Evolutionary conservation across 225 moss, liverwort and hornwort species (phyloP).

Genomic region (Bryoerythrophyllum caledonicum): DNA sequence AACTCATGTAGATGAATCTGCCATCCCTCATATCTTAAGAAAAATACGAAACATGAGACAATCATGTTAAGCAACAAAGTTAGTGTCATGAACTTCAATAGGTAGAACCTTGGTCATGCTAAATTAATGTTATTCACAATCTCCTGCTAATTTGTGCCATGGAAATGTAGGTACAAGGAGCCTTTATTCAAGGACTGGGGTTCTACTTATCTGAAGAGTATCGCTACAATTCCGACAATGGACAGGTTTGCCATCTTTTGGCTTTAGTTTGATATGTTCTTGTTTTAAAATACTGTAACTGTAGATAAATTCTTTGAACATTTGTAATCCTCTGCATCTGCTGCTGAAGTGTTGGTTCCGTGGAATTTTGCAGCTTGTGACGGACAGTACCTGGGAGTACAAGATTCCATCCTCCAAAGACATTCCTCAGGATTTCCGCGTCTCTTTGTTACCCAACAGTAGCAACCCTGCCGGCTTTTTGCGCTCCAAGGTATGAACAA

Average conservation of each 20-base stretch:
- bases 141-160: neutral
- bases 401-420: conserved; percentile 89
- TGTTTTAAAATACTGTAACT: too few relatives aligned
- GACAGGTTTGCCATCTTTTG: conserved; percentile 54
- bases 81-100: neutral
- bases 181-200: conserved; percentile 84
- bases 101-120: neutral
- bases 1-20: too few relatives aligned
- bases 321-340: neutral
- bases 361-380: conserved; percentile 51
- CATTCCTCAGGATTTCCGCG: conserved; percentile 76
- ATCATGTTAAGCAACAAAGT: too few relatives aligned
- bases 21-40: too few relatives aligned
- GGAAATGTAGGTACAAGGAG: conserved; percentile 73
- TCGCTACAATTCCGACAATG: conserved; percentile 49
- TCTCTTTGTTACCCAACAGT: conserved; percentile 67
- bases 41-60: too few relatives aligned
- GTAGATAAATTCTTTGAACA: neutral
- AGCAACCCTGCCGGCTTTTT: conserved; percentile 71
- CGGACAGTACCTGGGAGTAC: conserved; percentile 77
- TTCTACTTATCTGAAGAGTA: conserved; percentile 86
- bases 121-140: neutral
- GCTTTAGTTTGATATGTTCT: neutral
- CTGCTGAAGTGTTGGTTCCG: neutral
- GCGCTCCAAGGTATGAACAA: conserved; percentile 65